Evolutionary conservation across 257 asterid species (phyloP), one percentile per base, ranked within the genome.

Genomic region (Oldenlandia corymbosa): DNA sequence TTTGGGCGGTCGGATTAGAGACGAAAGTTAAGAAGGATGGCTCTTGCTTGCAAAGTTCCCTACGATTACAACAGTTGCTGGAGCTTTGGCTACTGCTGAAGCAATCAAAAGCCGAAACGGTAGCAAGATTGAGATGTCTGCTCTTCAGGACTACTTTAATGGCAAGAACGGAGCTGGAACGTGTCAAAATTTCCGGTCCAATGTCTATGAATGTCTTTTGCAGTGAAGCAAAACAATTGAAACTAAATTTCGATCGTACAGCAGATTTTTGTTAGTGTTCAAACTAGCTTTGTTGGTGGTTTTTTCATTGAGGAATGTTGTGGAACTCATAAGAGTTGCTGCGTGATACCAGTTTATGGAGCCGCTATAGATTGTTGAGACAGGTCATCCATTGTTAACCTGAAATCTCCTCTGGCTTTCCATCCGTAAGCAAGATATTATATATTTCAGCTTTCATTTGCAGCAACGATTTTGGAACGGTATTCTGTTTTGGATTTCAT

Each of bases 81-180:
- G 97, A 17, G 97, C 92, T 16, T 54, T 90, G 84, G 99, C 99
- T 16, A 87, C 99, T 1, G 97, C 99, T 0, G 92, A 78, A 66
- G 96, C 99, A 5, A 90, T 93, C 30, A 90, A 77, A 84, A 90
- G 97, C 87, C 69, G 90, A 80, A 83, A 77, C 60, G 49, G 78
- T 69, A 93, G 75, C 68, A 83, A 87, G 82, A 84, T 93, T 58
- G 88, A 90, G 70, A 84, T 90, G 96, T 17, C 79, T 11, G 95
- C 99, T 42, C 94, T 93, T 45, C 99, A 93, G 88, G 99, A 93
- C 53, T 93, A 93, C 78, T 90, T 93, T 59, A 51, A 42, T 54
- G 60, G 46, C 26, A 80, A 68, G 50, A 66, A 65, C 18, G 79
- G 73, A 60, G 59, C 34, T 24, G 68, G 73, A 64, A 66, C 62